Percentiles rank a stretch among this genome's conserved stretches.
These are phyloP conservation scores for Hemisphaericaspora subhashii DNA, from an alignment of 1,139 yeast species.

Conservation along the genomic window DNA sequence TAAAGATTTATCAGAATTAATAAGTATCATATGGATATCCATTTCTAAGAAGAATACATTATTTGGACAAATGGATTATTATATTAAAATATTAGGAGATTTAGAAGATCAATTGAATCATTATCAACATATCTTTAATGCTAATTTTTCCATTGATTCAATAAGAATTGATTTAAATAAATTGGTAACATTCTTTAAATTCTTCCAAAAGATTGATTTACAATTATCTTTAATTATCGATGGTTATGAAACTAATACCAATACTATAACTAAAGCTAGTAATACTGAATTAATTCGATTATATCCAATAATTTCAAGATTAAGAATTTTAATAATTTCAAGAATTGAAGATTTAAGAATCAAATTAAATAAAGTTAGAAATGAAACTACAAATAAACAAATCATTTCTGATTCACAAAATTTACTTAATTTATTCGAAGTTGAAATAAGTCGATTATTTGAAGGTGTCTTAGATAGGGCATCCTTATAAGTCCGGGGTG, in stretches of 20 bases:
- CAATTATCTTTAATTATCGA: slow-evolving; percentile 41
- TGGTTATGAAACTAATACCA: slow-evolving; percentile 25
- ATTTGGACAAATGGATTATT: slow-evolving; percentile 61
- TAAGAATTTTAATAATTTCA: slow-evolving; percentile 38
- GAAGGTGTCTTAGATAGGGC: slow-evolving; percentile 40
- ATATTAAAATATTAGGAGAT: slow-evolving; percentile 64
- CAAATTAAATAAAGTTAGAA: slow-evolving; percentile 10
- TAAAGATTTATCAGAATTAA: slow-evolving; percentile 43
- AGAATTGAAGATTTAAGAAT: slow-evolving; percentile 18
- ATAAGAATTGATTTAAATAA: slow-evolving; percentile 15
- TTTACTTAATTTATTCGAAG: slow-evolving; percentile 28
- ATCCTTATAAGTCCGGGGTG: not conserved
- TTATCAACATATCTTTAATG: slow-evolving; percentile 25
- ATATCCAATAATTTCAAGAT: slow-evolving; percentile 45
- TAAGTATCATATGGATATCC: slow-evolving; percentile 62
- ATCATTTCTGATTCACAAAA: slow-evolving; percentile 15
- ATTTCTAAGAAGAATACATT: slow-evolving; percentile 23
- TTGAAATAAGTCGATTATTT: slow-evolving; percentile 39
- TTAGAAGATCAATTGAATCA: slow-evolving; percentile 59
- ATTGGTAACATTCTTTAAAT: slow-evolving; percentile 32
- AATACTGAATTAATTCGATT: slow-evolving; percentile 50
- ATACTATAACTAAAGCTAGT: slow-evolving; percentile 22
- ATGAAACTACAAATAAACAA: slow-evolving; percentile 1
- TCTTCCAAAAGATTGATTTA: slow-evolving; percentile 45
- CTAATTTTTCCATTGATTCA: slow-evolving; percentile 2